Conservation (phyloP, 495 filamentous ascomycete genomes). For the Aspergillus ellipticus region DNA sequence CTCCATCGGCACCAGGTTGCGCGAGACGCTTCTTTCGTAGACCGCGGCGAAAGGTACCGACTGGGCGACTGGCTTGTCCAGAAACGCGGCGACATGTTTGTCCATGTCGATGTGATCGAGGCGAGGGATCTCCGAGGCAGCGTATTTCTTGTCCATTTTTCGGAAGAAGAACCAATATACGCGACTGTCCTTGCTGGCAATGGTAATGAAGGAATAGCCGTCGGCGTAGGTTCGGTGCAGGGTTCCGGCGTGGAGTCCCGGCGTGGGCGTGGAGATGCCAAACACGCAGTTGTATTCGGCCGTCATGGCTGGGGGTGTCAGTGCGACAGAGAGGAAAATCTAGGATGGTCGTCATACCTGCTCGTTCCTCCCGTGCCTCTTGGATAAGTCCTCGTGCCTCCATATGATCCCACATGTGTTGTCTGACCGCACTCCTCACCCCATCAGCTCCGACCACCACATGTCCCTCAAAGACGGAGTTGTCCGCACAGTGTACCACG, state of each 20-base stretch:
- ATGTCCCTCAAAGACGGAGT: constrained; percentile 19
- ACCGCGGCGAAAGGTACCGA: constrained; percentile 1
- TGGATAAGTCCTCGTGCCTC: not conserved
- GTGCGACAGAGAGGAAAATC: no score
- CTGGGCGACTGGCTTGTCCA: not conserved
- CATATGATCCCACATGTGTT: constrained; percentile 32
- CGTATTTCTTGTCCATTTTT: constrained; percentile 5
- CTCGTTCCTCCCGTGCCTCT: not conserved
- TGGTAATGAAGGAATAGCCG: constrained; percentile 4
- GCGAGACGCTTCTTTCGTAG: not conserved
- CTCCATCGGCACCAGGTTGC: constrained; percentile 13
- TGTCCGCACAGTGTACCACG: constrained; percentile 19
- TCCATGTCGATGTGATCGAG: constrained; percentile 3
- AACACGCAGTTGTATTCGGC: constrained; percentile 21
- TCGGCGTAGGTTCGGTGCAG: constrained; percentile 7
- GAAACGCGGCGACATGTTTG: not conserved
- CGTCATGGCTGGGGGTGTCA: no score
- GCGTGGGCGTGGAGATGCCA: constrained; percentile 17
- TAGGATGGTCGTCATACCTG: not conserved
- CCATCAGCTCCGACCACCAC: constrained; percentile 49
- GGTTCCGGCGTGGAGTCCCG: constrained; percentile 8
- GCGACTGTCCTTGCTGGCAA: constrained; percentile 8
- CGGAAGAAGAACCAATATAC: constrained; percentile 13
- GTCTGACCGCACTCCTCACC: constrained; percentile 36
- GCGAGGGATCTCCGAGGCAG: constrained; percentile 4